These are phyloP conservation scores for Hanseniaspora guilliermondii DNA, from an alignment of 805 yeast genomes.

Conservation along the genomic window DNA sequence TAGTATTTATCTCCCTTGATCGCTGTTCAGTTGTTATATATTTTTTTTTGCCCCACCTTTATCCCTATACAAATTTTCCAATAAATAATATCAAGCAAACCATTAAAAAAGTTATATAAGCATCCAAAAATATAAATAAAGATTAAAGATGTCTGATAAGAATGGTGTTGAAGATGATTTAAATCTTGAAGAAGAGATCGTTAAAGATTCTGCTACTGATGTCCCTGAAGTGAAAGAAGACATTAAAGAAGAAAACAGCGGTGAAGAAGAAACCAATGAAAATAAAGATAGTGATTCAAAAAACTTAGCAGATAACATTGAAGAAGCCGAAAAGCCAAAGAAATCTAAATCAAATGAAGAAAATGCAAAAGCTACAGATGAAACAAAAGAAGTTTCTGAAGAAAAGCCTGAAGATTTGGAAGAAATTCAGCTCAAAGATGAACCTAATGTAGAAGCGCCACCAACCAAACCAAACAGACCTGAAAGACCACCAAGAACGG, in stretches of 20 bases:
- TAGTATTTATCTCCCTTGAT: too few species aligned
- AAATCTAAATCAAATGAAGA: slow-evolving; percentile 2
- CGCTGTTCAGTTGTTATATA: too few species aligned
- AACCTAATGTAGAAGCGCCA: background rate
- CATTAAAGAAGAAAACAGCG: background rate
- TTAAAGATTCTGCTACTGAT: background rate
- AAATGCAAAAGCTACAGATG: slow-evolving; percentile 15
- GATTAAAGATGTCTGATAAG: background rate
- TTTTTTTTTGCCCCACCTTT: too few species aligned
- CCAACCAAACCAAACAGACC: slow-evolving; percentile 3
- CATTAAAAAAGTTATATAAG: too few species aligned
- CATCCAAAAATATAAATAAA: too few species aligned
- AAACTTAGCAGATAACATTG: background rate
- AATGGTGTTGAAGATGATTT: slow-evolving; percentile 1
- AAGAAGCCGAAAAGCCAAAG: background rate
- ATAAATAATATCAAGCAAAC: too few species aligned
- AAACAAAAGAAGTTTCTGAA: slow-evolving; percentile 1
- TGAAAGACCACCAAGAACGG: slow-evolving; percentile 19
- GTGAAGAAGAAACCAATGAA: background rate
- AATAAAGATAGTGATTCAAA: background rate
- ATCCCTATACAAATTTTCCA: too few species aligned
- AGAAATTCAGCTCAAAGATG: slow-evolving; percentile 2
- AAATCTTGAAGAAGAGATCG: background rate
- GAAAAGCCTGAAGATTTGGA: background rate
- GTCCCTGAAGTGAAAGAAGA: background rate